Evolutionary conservation across 169 alveolate genomes (phyloP), one percentile per base, ranked within the genome.

Genomic region (Cryptosporidium muris): DNA sequence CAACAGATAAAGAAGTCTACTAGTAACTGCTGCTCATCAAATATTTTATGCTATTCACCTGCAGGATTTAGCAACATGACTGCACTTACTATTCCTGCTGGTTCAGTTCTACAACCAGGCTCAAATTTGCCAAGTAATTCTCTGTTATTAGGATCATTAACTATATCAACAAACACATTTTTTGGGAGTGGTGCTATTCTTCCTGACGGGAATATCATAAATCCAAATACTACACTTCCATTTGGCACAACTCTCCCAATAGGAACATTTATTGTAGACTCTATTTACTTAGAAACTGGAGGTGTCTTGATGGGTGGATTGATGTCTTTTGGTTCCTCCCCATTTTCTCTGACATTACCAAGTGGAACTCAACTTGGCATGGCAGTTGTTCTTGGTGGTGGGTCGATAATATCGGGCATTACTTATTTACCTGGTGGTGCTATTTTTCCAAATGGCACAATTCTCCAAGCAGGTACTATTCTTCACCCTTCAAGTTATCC

Each of bases 391-490:
- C 62, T 74, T 9, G 85, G 85, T 43, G 85, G 85, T 2, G 85
- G 85, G 34, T 66, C 68, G 8, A 74, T 74, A 42, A 66, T 74
- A 8, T 58, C 54, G 49, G 85, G 85, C 9, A 74, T 74, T 14
- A 58, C 85, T 40, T 74, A 74, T 42, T 47, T 74, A n/a, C 54
- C 85, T 25, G 85, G 85, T 42, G 85, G 85, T 9, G 85, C 85
- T 1, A 74, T 74, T 11, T 74, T 74, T 42, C 85, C 85, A 56
- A 74, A 74, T 58, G 85, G 85, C 16, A 74, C 85, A 11, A 74
- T 58, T 58, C 37, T 74, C 9, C 85, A 74, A 36, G 74, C 85
- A 11, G 85, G 85, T n/a, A 74, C 85, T 4, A 74, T 74, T 14
- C 85, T 74, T n/a, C 85, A 74, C n/a, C 74, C 85, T 48, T 68